Evolutionary conservation across 225 moss, liverwort and hornwort species (phyloP), one percentile per base, ranked within the genome.

Genomic region (Ulota crispa): DNA sequence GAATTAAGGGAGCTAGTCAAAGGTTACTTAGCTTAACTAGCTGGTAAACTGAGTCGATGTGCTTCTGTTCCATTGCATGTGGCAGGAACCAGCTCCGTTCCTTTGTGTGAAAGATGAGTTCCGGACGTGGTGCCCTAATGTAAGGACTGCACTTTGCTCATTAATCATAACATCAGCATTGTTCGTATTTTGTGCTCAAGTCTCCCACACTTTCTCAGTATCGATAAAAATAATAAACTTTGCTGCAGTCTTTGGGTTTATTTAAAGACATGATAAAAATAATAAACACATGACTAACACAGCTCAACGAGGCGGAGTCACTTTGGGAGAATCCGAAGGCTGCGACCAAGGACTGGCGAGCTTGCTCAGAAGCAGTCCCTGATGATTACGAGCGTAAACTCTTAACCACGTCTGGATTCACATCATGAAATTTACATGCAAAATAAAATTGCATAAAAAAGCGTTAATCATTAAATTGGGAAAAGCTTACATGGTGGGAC

Each of bases 261-360:
- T n/a, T n/a, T n/a, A n/a, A n/a, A n/a, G n/a, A n/a, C n/a, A n/a
- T n/a, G 6, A 79, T 47, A 15, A 50, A 67, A 32, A 4, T 30
- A 31, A 9, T 9, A 37, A 45, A 9, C 19, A 28, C 7, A 23
- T 70, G 54, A 6, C 57, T 52, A 47, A 56, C 30, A 43, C 83
- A 92, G 92, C 10, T 88, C 20, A 68, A 34, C 31, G 89, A 83
- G 60, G 69, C 43, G 41, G 87, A 85, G 45, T 91, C 91, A 42
- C 87, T 91, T 23, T 92, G 92, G 92, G 81, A 91, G 86, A 92
- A 92, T 81, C 91, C 92, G 1, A 66, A 26, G 8, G 78, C 83
- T 78, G 91, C 91, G 28, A 84, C 81, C 62, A 85, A 81, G 41
- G 85, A 82, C 64, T 92, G 91, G 91, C 76, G 71, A 75, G 85